Evolutionary conservation across 2,329 filamentous ascomycete species (phyloP), one percentile per base, ranked within the genome.

Genomic region (Nannizzia gypsea): DNA sequence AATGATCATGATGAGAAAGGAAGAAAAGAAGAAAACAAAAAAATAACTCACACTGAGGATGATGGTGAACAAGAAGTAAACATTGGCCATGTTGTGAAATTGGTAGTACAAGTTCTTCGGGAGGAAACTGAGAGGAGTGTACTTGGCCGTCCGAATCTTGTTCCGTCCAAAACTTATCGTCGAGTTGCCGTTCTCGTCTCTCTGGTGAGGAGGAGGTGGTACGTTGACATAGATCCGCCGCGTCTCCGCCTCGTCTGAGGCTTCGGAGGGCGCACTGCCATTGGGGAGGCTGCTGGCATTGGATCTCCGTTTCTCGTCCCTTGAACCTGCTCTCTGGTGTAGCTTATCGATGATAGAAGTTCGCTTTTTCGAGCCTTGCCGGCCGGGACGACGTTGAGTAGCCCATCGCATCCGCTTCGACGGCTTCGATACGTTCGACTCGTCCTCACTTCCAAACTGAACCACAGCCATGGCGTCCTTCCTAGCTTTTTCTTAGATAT

Each of bases 51-150:
- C 93, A 69, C 87, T 86, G 62, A 99, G 82, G 70, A 99, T 95
- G 71, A 96, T 91, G 68, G 92, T 82, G 76, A 97, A 96, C 67
- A 97, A 80, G 81, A 99, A 99, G 77, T 97, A 99, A 59, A 97
- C 87, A 73, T 99, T 99, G 70, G 93, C 93, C 68, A 99, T 87
- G 70, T 97, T 97, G 76, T 99, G 92, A 71, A 99, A 97, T 74
- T 99, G 95, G 65, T 95, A 89, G 84, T 87, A 99, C 69, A 99
- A 71, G 74, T 99, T 97, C 78, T 97, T 97, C 13, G 93, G 93
- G 28, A 99, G 74, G 74, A 99, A 99, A 62, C 89, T 95, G 64
- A 99, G 74, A 6, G 95, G 87, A 6, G 93, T 99, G 74, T 99
- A 99, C 76, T 97, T 99, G 62, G 93, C 89, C 2, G 93, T 99